Conservation (phyloP, 108 stramenopile genomes). For the Cyclostephanos invisitatus region DNA sequence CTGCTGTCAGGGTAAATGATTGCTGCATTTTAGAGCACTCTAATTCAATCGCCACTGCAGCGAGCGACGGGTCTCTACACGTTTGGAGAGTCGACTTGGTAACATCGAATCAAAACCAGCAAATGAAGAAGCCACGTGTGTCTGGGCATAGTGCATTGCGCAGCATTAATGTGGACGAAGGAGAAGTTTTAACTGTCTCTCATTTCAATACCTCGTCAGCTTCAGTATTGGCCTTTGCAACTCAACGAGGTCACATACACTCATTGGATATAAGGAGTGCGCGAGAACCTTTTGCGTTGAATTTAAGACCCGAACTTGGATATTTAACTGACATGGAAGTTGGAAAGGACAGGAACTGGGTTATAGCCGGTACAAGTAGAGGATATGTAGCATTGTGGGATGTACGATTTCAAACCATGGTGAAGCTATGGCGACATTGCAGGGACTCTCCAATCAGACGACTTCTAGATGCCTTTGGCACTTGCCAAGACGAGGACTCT, state of each 20-base stretch:
- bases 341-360: conserved; percentile 88
- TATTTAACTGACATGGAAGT: conserved; percentile 85
- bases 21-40: conserved; percentile 85
- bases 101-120: conserved; percentile 31
- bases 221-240: conserved; percentile 83
- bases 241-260: conserved; percentile 79
- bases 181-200: conserved; percentile 84
- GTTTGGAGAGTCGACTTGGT: conserved; percentile 87
- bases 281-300: conserved; percentile 76
- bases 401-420: conserved; percentile 74
- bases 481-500: conserved; percentile 30
- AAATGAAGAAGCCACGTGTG: conserved; percentile 50
- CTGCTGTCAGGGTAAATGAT: conserved; percentile 74
- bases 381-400: conserved; percentile 79
- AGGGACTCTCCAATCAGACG: conserved; percentile 76
- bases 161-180: conserved; percentile 67
- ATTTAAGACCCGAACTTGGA: conserved; percentile 83
- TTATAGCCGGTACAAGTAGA: conserved; percentile 81
- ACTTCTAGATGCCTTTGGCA: conserved; percentile 80
- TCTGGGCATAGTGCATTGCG: conserved; percentile 64
- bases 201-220: conserved; percentile 90
- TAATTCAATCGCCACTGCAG: conserved; percentile 88
- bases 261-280: conserved; percentile 79
- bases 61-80: conserved; percentile 87
- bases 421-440: conserved; percentile 91